These are phyloP conservation scores for Diaporthe ampelina DNA, from an alignment of 2,329 filamentous ascomycete species.

Conservation along the genomic window DNA sequence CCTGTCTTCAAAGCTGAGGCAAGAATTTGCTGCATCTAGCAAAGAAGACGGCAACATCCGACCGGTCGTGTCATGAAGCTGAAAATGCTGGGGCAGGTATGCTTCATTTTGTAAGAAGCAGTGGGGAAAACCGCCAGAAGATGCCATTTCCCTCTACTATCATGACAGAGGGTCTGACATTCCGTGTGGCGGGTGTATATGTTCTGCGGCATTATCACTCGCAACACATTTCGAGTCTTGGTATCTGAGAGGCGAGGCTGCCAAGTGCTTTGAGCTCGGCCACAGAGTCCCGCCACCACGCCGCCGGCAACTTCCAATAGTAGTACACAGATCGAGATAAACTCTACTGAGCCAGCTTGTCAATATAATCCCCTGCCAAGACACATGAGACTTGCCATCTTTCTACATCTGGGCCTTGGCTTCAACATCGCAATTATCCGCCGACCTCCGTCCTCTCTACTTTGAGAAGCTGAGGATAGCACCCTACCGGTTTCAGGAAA, in stretches of 20 bases:
- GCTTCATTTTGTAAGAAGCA: neutral
- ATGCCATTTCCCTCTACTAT: neutral
- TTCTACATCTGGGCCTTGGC: conserved; percentile 21
- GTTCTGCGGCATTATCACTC: conserved; percentile 19
- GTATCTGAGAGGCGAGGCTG: conserved; percentile 27
- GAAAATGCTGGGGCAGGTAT: neutral
- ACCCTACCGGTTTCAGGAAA: conserved; percentile 5
- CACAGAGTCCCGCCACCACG: conserved; percentile 27
- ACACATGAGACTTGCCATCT: conserved; percentile 3
- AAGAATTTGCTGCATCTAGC: neutral
- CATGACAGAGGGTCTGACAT: neutral
- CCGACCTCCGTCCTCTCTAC: neutral
- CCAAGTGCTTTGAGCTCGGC: conserved; percentile 27
- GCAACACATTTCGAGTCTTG: conserved; percentile 19
- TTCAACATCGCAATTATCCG: conserved; percentile 20
- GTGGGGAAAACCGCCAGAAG: neutral
- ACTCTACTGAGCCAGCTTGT: conserved; percentile 14
- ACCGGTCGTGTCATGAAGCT: too few relatives aligned
- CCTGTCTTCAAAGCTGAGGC: neutral
- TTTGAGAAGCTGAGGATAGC: conserved; percentile 1
- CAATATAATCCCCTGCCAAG: conserved; percentile 25
- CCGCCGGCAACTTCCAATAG: conserved; percentile 20
- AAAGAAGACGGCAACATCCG: neutral
- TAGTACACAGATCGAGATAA: conserved; percentile 14
- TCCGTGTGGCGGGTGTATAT: neutral